These are phyloP conservation scores for Pichia cactophila DNA, from an alignment of 1,139 yeast genomes.

Conservation along the genomic window DNA sequence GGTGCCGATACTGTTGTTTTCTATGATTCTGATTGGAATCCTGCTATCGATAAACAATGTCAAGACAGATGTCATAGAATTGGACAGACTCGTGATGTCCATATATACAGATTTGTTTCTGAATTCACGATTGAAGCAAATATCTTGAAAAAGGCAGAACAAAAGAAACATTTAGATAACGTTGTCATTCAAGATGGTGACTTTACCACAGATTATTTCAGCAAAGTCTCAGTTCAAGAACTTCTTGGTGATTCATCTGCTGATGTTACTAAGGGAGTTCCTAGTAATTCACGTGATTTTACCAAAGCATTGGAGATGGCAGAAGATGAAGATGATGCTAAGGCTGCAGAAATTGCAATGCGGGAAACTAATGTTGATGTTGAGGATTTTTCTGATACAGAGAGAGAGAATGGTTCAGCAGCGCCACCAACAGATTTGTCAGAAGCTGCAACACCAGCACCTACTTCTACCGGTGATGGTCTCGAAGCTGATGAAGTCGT, in stretches of 20 bases:
- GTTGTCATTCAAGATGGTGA: slow-evolving; percentile 98
- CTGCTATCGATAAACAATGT: slow-evolving; percentile 99
- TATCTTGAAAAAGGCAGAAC: slow-evolving; percentile 89
- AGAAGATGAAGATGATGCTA: slow-evolving; percentile 93
- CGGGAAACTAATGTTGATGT: slow-evolving; percentile 78
- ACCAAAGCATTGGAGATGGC: slow-evolving; percentile 79
- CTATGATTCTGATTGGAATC: slow-evolving; percentile 99
- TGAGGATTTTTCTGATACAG: slow-evolving; percentile 65
- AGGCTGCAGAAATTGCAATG: slow-evolving; percentile 86
- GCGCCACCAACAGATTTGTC: not conserved
- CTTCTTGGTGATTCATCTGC: slow-evolving; percentile 45
- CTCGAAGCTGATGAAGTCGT: slow-evolving; percentile 20
- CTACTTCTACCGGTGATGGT: slow-evolving; percentile 12
- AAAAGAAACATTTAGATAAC: slow-evolving; percentile 88
- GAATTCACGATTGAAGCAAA: slow-evolving; percentile 96
- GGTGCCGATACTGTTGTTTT: slow-evolving; percentile 99
- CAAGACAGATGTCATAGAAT: slow-evolving; percentile 99
- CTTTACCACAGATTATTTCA: slow-evolving; percentile 93
- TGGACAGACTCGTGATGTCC: slow-evolving; percentile 97
- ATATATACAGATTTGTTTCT: slow-evolving; percentile 90
- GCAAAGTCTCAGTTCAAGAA: slow-evolving; percentile 83
- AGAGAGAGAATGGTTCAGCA: slow-evolving; percentile 3
- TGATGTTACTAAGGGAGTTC: slow-evolving; percentile 25
- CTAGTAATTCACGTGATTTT: slow-evolving; percentile 34
- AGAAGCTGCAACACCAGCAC: slow-evolving; percentile 7